phyloP scores from a whole-genome alignment of 257 asterid genomes.

The Salvia miltiorrhiza region DNA sequence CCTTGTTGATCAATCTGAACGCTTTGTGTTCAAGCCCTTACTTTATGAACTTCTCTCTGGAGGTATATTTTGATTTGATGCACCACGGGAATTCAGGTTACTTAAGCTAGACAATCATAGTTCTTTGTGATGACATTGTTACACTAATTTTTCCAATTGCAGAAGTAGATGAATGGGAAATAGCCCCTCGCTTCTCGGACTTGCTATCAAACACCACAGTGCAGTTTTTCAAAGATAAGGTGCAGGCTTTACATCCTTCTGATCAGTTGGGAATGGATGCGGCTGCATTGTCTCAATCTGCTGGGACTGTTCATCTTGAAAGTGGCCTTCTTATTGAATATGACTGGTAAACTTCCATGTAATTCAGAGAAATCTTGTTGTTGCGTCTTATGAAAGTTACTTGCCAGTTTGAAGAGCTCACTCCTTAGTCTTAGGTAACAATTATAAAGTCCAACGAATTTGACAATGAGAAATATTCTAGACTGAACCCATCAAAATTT shows the following conservation, averaged over 20 bases:
- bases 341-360: conserved; percentile 67
- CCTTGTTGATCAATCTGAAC: conserved; percentile 91
- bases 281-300: conserved; percentile 41
- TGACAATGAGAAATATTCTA: not conserved
- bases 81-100: not conserved
- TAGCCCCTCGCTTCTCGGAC: conserved; percentile 91
- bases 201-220: conserved; percentile 74
- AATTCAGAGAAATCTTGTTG: conserved; percentile 14
- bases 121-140: not conserved
- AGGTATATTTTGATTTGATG: conserved; percentile 47
- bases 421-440: not conserved
- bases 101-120: conserved; percentile 1
- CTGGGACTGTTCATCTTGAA: conserved; percentile 79
- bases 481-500: not conserved
- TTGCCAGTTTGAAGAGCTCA: conserved; percentile 7
- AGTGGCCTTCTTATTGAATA: conserved; percentile 85
- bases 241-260: conserved; percentile 61
- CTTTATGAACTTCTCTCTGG: conserved; percentile 93
- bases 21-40: conserved; percentile 92
- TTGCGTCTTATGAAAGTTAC: conserved; percentile 17
- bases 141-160: conserved; percentile 28
- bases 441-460: not conserved
- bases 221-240: conserved; percentile 71
- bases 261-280: conserved; percentile 54
- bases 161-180: conserved; percentile 98